A percentile compares a stretch with the other conserved stretches of the same genome.
These are phyloP conservation scores for Eimeria tenella DNA, from an alignment of 169 alveolate genomes.

Conservation along the genomic window DNA sequence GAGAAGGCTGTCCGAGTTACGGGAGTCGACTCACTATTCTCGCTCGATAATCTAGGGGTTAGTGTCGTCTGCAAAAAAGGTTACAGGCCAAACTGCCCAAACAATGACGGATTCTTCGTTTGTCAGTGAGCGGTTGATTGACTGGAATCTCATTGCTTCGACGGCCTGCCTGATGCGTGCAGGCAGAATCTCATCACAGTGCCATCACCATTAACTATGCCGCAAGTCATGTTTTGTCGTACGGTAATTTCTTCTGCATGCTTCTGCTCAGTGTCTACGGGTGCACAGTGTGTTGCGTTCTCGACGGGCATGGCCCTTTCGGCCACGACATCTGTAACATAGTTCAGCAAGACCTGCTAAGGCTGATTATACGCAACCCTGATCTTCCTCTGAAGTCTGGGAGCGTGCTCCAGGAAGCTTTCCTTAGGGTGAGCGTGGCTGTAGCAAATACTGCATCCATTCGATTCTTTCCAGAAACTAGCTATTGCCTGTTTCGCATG, in stretches of 20 bases:
- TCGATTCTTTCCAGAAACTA: background rate
- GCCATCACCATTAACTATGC: background rate
- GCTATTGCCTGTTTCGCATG: background rate
- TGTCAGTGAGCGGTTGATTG: conserved; percentile 34
- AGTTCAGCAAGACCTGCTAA: conserved; percentile 88
- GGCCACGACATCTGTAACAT: conserved; percentile 90
- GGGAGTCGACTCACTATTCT: conserved; percentile 17
- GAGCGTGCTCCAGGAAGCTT: conserved; percentile 37
- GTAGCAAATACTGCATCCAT: background rate
- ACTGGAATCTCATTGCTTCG: background rate
- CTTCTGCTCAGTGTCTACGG: conserved; percentile 12
- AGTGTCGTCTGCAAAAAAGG: conserved; percentile 62
- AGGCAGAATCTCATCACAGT: background rate
- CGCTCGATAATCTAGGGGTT: conserved; percentile 28
- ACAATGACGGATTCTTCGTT: conserved; percentile 64
- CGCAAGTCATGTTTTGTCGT: background rate
- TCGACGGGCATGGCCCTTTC: conserved; percentile 93
- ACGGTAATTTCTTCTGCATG: background rate
- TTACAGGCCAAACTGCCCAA: conserved; percentile 46
- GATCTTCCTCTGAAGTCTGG: background rate
- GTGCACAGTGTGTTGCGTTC: conserved; percentile 79
- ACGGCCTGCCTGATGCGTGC: background rate
- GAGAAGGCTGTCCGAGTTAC: conserved; percentile 44
- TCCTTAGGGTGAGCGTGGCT: conserved; percentile 11
- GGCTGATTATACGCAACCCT: conserved; percentile 28